Base-by-base conservation (phyloP, 176 grass and related monocot species). In the Hsuehochloa calcarea region DNA sequence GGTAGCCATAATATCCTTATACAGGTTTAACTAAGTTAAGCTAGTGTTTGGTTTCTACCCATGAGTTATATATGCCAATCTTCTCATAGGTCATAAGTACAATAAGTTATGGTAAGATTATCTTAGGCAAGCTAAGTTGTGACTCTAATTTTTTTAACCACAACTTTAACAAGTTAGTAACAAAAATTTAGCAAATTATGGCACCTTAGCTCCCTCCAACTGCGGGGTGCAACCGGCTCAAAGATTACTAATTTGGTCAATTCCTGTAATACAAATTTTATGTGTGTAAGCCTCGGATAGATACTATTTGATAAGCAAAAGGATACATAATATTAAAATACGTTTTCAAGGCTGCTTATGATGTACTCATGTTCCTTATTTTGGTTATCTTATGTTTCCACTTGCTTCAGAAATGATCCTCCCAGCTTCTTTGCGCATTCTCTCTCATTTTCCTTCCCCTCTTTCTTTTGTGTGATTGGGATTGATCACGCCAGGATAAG, bases 401-500 rank as follows among this genome's bases (percentile, higher is more conserved):
- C 1, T 26, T 25, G 56, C 22, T 25, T 60, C 22, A 25, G 56
- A 60, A 25, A 60, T 14, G 59, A 26, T 27, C 23, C 56, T 60
- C 22, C 19, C 22, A 59, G 7, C 58, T 5, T 62, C 14, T 8
- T 72, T 47, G 8, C 41, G 22, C 5, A 6, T 70, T 12, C 44
- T 20, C 15, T 17, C 22, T 45, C 22, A 43, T 49, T 72, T 72
- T 14, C 23, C 5, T 8, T 27, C 10, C 26, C 26, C n/a, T 0
- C 7, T 70, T 37, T 26, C 0, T 67, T 51, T 51, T 65, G 40
- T 81, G 88, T 58, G 78, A 82, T 27, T 50, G 68, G 59, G 31
- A 68, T 73, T 12, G 60, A 74, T 44, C 50, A 35, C 39, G 68
- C 4, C 44, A 60, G 79, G 89, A 74, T 84, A 84, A 83, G 80